Conservation (phyloP, 768 basidiomycete species). For the Psilocybe subaeruginosa region DNA sequence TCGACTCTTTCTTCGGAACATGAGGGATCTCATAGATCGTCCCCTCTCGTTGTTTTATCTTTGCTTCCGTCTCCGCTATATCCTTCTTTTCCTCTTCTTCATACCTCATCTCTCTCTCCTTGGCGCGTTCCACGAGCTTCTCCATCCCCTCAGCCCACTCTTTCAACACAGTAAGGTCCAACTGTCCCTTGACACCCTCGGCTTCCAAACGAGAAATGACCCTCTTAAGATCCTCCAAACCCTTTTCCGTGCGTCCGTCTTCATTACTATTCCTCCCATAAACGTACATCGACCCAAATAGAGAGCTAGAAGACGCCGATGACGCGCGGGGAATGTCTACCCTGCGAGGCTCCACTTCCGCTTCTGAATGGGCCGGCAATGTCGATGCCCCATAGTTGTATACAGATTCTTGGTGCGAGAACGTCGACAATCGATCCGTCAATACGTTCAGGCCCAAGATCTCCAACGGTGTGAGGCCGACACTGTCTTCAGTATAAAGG, state of each 20-base stretch:
- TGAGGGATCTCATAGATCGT: not conserved
- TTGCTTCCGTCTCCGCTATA: not conserved
- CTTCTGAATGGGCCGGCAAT: not conserved
- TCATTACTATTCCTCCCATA: no score
- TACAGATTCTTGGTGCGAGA: not conserved
- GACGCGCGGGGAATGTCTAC: not conserved
- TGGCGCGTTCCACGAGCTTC: not conserved
- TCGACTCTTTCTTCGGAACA: no score
- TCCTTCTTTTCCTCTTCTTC: conserved; percentile 8
- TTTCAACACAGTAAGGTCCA: conserved; percentile 4
- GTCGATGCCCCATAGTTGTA: not conserved
- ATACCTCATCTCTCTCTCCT: not conserved
- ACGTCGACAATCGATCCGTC: conserved; percentile 19
- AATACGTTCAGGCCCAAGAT: conserved; percentile 33
- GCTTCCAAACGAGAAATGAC: conserved; percentile 1
- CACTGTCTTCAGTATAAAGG: conserved; percentile 53
- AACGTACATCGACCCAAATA: not conserved
- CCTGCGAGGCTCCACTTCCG: not conserved
- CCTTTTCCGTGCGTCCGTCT: not conserved
- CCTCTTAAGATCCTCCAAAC: not conserved
- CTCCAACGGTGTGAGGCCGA: conserved; percentile 47
- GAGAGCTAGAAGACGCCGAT: not conserved
- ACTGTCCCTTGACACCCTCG: conserved; percentile 5
- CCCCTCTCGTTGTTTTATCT: not conserved
- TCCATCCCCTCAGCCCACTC: conserved; percentile 16